Percentiles rank a stretch among this genome's conserved stretches.
Evolutionary conservation across 306 rosid genomes (phyloP).

Genomic region (Neltuma alba): DNA sequence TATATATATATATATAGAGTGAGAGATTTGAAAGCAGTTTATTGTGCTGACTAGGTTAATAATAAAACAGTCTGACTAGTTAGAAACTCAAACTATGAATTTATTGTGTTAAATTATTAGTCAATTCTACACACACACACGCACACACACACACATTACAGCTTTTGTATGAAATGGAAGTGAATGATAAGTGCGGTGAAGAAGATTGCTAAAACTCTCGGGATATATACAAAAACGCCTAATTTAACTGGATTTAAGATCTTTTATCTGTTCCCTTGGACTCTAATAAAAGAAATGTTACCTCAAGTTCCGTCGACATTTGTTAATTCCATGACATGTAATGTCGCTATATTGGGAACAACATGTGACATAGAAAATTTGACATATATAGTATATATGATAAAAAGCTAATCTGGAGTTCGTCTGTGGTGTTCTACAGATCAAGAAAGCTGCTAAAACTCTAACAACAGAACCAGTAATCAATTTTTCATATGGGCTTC

Average conservation of each 20-base stretch:
- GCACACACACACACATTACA: no score
- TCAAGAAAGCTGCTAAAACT: background rate
- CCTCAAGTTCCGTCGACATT: no score
- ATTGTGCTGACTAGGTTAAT: background rate
- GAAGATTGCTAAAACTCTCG: background rate
- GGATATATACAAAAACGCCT: background rate
- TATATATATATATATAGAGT: no score
- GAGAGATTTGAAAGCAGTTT: background rate
- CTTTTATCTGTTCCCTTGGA: background rate
- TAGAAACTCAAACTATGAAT: background rate
- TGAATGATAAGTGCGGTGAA: background rate
- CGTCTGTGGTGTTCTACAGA: slow-evolving; percentile 15
- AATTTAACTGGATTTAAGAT: background rate
- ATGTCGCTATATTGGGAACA: background rate
- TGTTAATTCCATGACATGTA: no score
- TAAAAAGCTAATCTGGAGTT: slow-evolving; percentile 47
- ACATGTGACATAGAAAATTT: background rate
- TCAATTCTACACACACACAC: no score
- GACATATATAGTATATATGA: background rate
- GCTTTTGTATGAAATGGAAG: background rate
- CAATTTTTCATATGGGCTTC: background rate
- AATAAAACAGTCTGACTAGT: background rate
- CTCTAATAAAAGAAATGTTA: background rate
- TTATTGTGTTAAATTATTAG: no score
- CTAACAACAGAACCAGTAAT: background rate